phyloP scores from a whole-genome alignment of 371 early-diverging fungal species.

The Mucor piriformis region DNA sequence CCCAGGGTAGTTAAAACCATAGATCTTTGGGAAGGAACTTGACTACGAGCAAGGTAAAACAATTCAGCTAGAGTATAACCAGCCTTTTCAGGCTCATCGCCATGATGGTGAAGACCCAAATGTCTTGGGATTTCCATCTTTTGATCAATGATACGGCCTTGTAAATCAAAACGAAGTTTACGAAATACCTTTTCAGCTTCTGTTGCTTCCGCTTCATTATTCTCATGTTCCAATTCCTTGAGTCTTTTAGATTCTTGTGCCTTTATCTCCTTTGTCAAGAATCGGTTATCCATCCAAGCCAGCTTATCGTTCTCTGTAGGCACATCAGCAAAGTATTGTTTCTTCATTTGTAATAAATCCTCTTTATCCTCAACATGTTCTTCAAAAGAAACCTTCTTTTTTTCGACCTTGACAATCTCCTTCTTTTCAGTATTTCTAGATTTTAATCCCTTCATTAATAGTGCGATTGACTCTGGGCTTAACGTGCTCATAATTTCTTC shows the following conservation, averaged over 20 bases:
- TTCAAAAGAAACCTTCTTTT: conserved; percentile 7
- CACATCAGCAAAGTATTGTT: conserved; percentile 58
- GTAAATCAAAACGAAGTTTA: conserved; percentile 74
- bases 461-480: conserved; percentile 58
- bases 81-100: conserved; percentile 79
- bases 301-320: conserved; percentile 68
- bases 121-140: conserved; percentile 59
- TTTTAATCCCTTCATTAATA: conserved; percentile 36
- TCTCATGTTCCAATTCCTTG: neutral
- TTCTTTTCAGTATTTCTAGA: conserved; percentile 14
- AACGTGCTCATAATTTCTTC: conserved; percentile 59
- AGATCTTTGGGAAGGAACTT: conserved; percentile 82
- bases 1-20: conserved; percentile 69
- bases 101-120: conserved; percentile 88
- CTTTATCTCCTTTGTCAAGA: conserved; percentile 11
- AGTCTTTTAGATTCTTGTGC: conserved; percentile 6
- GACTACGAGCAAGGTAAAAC: conserved; percentile 78
- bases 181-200: conserved; percentile 35
- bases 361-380: conserved; percentile 35
- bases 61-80: conserved; percentile 90
- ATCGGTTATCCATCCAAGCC: conserved; percentile 68
- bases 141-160: conserved; percentile 66
- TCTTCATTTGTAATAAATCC: conserved; percentile 56
- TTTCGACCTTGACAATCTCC: conserved; percentile 21
- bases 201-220: conserved; percentile 11